Conservation (phyloP, 2,329 filamentous ascomycete species). For the Cordyceps cicadae region DNA sequence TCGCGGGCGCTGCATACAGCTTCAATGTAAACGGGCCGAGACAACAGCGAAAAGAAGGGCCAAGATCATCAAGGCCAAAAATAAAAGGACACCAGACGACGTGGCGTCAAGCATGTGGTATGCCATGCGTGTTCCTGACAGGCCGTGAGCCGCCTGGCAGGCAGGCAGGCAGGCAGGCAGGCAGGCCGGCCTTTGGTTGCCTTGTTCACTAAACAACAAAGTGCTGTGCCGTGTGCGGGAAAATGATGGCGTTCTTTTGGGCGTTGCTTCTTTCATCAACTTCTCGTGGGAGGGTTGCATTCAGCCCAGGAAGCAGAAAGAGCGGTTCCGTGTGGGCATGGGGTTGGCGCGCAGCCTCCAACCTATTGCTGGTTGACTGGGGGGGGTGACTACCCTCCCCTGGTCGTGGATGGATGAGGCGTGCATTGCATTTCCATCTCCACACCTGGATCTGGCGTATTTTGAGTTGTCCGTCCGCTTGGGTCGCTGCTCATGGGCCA, state of each 20-base stretch:
- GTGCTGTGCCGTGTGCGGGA: background rate
- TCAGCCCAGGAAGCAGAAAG: background rate
- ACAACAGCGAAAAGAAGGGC: too few relatives aligned
- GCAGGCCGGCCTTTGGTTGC: background rate
- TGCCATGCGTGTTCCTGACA: too few relatives aligned
- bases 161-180: too few relatives aligned
- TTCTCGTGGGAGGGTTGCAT: background rate
- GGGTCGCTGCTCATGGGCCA: background rate
- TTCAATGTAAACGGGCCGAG: too few relatives aligned
- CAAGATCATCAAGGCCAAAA: too few relatives aligned
- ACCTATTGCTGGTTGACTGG: too few relatives aligned
- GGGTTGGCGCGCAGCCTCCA: background rate
- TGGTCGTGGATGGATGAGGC: background rate
- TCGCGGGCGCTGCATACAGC: too few relatives aligned
- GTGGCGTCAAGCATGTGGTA: too few relatives aligned
- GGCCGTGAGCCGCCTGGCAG: too few relatives aligned
- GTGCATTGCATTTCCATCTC: constrained; percentile 6
- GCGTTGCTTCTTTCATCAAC: background rate
- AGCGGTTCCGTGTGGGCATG: background rate
- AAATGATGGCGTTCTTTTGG: background rate
- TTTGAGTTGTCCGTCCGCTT: background rate
- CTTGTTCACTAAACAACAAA: background rate
- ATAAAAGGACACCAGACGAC: too few relatives aligned
- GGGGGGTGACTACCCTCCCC: background rate
- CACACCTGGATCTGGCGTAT: background rate